Base-by-base conservation (phyloP, 2,329 filamentous ascomycete species). In the Apiospora sp. region DNA sequence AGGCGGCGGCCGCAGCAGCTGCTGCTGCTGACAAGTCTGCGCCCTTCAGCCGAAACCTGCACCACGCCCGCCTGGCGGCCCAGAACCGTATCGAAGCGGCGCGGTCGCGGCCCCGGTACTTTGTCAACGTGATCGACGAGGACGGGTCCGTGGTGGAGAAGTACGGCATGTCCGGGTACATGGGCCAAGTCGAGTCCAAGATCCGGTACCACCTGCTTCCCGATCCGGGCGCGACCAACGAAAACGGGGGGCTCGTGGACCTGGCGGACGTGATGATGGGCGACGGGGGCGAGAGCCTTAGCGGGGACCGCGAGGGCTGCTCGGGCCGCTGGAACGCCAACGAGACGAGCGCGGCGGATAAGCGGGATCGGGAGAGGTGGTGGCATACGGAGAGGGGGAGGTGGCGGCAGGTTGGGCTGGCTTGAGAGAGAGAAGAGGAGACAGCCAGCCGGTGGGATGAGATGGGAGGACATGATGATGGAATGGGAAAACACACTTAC, bases 61-160 rank as follows among this genome's bases (percentile, higher is more conserved):
- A 83, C 71, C 77, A 82, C 27, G 86, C 91, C 1, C 89, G 92
- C 0, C 83, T 91, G 8, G 88, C 89, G 22, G 93, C 93, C 0
- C 92, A 95, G 79, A 82, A 86, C 0, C 87, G 92, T 0, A 86
- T 94, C 30, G 88, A 93, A 49, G 85, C 86, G 27, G 90, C 91
- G 0, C 84, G 86, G 30, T 82, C 83, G 34, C 77, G 82, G 1
- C 89, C 90, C 1, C 84, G 86, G 22, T 91, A 91, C 78, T 85
- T 85, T 10, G 85, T 94, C 48, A 87, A 89, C 14, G 86, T 94
- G 1, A 79, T 84, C 2, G 85, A 87, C 73, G 41, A 90, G 73
- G 80, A 86, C 19, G 89, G 89, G 0, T 80, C 81, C 1, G 76
- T 90, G 0, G 79, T 85, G 0, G 87, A 91, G 43, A 84, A 86